A percentile compares a stretch with the other conserved stretches of the same genome.
phyloP scores from a whole-genome alignment of 1,284 basidiomycete genomes.

The Naganishia cerealis region DNA sequence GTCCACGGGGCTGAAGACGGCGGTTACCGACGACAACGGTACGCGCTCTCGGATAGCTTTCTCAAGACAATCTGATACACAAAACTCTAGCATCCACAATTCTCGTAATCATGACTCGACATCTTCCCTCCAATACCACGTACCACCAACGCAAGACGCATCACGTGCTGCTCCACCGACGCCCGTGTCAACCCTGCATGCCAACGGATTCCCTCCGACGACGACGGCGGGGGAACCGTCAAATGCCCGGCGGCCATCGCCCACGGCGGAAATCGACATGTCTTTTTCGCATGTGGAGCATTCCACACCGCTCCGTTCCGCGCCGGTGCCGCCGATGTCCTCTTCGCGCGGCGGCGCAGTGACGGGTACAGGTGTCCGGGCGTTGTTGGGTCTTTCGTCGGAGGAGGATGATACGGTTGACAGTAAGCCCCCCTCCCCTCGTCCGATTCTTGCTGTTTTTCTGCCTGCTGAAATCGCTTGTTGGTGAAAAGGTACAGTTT shows the following conservation, averaged over 20 bases:
- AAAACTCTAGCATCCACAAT: not conserved
- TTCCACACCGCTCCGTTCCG: constrained; percentile 7
- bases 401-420: constrained; percentile 17
- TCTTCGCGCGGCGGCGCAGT: not conserved
- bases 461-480: not conserved
- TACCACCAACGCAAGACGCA: not conserved
- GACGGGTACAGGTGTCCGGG: not conserved
- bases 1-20: not conserved
- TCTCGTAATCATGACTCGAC: not conserved
- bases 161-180: not conserved
- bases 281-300: constrained; percentile 10
- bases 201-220: too few relatives aligned
- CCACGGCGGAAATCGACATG: not conserved
- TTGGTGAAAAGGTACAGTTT: constrained; percentile 2
- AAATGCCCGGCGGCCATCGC: too few relatives aligned
- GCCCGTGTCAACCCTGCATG: not conserved
- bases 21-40: not conserved
- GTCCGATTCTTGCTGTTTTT: not conserved
- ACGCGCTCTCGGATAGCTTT: not conserved
- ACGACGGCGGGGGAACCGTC: too few relatives aligned
- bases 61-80: not conserved
- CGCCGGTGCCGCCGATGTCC: not conserved
- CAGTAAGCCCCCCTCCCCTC: not conserved
- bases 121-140: not conserved
- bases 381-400: constrained; percentile 6